A percentile compares a stretch with the other conserved stretches of the same genome.
phyloP scores from a whole-genome alignment of 2,329 filamentous ascomycete genomes.

The Cladosporium sp. region DNA sequence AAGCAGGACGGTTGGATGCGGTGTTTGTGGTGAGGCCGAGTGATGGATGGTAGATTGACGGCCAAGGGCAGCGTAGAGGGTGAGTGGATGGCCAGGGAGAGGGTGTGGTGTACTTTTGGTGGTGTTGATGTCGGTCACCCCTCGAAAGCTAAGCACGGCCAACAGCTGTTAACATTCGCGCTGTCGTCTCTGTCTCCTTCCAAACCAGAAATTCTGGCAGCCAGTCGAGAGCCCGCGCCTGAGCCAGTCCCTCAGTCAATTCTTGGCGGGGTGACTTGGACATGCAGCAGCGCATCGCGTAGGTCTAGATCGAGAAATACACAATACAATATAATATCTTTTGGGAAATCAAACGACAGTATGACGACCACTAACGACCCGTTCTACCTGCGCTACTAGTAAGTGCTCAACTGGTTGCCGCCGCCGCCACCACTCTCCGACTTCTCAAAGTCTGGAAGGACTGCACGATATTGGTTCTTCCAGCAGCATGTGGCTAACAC shows the following conservation, averaged over 20 bases:
- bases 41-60: not conserved
- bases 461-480: no score
- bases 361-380: conserved; percentile 69
- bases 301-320: not conserved
- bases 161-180: conserved; percentile 7
- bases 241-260: not conserved
- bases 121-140: conserved; percentile 11
- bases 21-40: not conserved
- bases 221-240: not conserved
- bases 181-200: no score
- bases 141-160: conserved; percentile 7
- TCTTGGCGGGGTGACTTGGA: conserved; percentile 3
- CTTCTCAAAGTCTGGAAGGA: not conserved
- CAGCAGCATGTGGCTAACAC: no score
- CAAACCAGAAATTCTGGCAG: conserved; percentile 1
- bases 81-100: not conserved
- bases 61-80: not conserved
- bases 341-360: conserved; percentile 20
- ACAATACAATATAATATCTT: not conserved
- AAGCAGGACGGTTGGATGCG: not conserved
- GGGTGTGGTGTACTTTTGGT: conserved; percentile 1
- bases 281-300: not conserved
- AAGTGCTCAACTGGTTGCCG: conserved; percentile 37
- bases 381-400: conserved; percentile 99
- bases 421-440: not conserved